A percentile compares a stretch with the other conserved stretches of the same genome.
Conservation (phyloP, 257 asterid genomes). For the Salvia rosmarinus region DNA sequence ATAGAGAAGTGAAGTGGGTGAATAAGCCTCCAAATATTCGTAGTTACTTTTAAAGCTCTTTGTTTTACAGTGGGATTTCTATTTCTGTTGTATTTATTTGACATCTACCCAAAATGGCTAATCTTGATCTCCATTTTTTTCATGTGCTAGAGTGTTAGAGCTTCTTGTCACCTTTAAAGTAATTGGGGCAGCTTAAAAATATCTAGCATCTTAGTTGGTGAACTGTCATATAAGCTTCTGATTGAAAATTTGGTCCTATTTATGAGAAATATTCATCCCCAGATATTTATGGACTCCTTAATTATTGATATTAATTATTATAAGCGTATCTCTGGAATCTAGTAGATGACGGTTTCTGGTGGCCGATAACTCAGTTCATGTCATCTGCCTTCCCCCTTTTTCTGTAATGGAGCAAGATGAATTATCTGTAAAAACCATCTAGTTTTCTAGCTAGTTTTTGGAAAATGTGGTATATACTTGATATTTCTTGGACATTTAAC, state of each 20-base stretch:
- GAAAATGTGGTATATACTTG: slow-evolving; percentile 1
- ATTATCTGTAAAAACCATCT: neutral
- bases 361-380: slow-evolving; percentile 15
- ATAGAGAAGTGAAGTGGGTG: slow-evolving; percentile 23
- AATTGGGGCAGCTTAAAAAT: neutral
- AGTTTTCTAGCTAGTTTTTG: slow-evolving; percentile 17
- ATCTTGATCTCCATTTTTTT: slow-evolving; percentile 12
- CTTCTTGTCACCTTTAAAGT: too few species aligned
- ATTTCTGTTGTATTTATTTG: slow-evolving; percentile 2
- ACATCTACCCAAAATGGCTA: neutral
- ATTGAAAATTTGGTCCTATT: slow-evolving; percentile 25
- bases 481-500: slow-evolving; percentile 9
- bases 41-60: slow-evolving; percentile 18
- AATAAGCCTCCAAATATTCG: slow-evolving; percentile 2
- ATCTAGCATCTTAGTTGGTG: slow-evolving; percentile 12
- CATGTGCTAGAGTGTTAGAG: slow-evolving; percentile 2
- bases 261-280: neutral
- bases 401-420: slow-evolving; percentile 16
- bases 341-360: slow-evolving; percentile 23
- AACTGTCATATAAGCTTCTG: neutral
- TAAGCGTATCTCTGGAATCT: slow-evolving; percentile 6
- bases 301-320: slow-evolving; percentile 10
- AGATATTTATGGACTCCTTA: slow-evolving; percentile 6
- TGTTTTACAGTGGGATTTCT: slow-evolving; percentile 24
- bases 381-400: slow-evolving; percentile 30